Conservation (phyloP, 371 early-diverging fungal genomes). For the Apophysomyces ossiformis region DNA sequence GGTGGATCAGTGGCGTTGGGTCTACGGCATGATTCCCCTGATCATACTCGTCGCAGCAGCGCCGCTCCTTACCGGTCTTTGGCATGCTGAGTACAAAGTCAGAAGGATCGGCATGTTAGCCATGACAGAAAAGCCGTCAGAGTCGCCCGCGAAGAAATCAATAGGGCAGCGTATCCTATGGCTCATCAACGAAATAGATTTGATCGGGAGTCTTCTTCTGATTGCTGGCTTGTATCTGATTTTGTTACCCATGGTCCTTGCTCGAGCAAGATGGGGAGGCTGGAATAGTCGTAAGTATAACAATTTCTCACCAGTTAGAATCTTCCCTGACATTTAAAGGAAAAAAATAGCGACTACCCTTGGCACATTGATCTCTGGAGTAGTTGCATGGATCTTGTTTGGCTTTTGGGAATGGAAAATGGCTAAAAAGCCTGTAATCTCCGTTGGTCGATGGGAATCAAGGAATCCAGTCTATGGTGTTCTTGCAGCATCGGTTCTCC, state of each 20-base stretch:
- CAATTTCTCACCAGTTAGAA: background rate
- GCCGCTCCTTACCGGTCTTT: constrained; percentile 36
- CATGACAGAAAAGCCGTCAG: background rate
- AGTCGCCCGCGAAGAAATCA: constrained; percentile 7
- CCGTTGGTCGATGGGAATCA: constrained; percentile 48
- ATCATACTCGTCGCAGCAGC: constrained; percentile 19
- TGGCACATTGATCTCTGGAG: constrained; percentile 36
- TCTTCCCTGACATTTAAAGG: too few relatives aligned
- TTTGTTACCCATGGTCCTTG: constrained; percentile 47
- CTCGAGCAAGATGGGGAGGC: constrained; percentile 39
- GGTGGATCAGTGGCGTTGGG: constrained; percentile 31
- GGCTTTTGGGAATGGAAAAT: constrained; percentile 45
- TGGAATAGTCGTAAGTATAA: constrained; percentile 37
- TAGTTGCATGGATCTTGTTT: constrained; percentile 33
- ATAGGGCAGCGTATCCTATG: constrained; percentile 21
- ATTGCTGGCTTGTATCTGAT: constrained; percentile 40
- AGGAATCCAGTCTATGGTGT: constrained; percentile 51
- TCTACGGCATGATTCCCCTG: constrained; percentile 31
- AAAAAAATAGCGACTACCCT: constrained; percentile 18
- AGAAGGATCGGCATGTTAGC: constrained; percentile 9
- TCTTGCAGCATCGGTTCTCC: constrained; percentile 41
- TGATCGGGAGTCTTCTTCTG: constrained; percentile 46
- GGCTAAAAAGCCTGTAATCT: constrained; percentile 50
- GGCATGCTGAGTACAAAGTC: constrained; percentile 27
- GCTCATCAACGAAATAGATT: constrained; percentile 43